Conservation (phyloP, 2,329 filamentous ascomycete species). For the Venturia asperata region DNA sequence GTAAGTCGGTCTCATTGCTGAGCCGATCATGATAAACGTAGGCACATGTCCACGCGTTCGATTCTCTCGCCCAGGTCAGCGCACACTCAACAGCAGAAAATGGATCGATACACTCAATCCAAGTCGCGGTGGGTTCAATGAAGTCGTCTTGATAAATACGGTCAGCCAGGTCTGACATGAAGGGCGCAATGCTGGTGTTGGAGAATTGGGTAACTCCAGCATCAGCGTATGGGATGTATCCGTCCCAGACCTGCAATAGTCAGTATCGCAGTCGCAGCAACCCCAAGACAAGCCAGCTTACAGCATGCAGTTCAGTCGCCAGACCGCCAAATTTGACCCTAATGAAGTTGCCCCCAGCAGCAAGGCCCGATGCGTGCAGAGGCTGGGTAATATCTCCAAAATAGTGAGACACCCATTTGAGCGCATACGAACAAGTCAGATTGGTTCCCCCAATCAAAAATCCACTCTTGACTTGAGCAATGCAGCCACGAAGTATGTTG, state of each 20-base stretch:
- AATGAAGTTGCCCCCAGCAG: conserved; percentile 39
- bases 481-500: conserved; percentile 32
- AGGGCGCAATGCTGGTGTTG: conserved; percentile 31
- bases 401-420: conserved; percentile 45
- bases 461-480: conserved; percentile 28
- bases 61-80: conserved; percentile 33
- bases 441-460: conserved; percentile 27
- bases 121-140: conserved; percentile 31
- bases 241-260: conserved; percentile 33
- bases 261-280: background rate
- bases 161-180: conserved; percentile 31
- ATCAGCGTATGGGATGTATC: conserved; percentile 33
- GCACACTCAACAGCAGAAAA: conserved; percentile 30
- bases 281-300: background rate
- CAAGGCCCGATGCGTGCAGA: conserved; percentile 48
- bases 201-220: conserved; percentile 32
- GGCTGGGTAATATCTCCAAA: conserved; percentile 71
- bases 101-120: conserved; percentile 33
- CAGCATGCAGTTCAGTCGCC: conserved; percentile 37
- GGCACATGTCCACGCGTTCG: conserved; percentile 35
- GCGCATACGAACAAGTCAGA: conserved; percentile 34
- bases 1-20: conserved; percentile 29
- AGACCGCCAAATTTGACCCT: conserved; percentile 37
- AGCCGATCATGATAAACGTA: conserved; percentile 32
- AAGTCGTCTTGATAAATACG: conserved; percentile 33